phyloP scores from a whole-genome alignment of 169 alveolate genomes.

The Eimeria mitis region DNA sequence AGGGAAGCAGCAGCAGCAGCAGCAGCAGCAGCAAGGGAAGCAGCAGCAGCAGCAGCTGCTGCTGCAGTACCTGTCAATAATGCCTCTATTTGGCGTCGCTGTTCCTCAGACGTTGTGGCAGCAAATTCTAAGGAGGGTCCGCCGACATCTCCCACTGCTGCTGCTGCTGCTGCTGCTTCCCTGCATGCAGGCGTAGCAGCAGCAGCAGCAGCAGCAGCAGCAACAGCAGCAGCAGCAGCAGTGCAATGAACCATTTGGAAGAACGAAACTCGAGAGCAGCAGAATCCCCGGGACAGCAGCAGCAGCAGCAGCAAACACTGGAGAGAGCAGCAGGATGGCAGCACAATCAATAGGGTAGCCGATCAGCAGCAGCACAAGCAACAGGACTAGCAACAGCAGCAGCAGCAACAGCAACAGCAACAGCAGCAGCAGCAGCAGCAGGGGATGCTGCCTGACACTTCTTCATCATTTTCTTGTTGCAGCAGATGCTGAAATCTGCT shows the following conservation, averaged over 20 bases:
- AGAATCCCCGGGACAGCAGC: too few relatives aligned
- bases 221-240: conserved; percentile 9
- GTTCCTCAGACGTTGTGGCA: conserved; percentile 14
- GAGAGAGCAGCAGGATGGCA: too few relatives aligned
- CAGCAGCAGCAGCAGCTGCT: neutral
- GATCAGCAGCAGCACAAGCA: conserved; percentile 9
- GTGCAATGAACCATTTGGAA: neutral
- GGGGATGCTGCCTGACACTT: neutral
- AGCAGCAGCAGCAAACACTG: neutral
- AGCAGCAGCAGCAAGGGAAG: neutral
- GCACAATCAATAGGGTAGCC: too few relatives aligned
- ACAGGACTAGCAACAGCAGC: neutral
- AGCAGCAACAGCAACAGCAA: conserved; percentile 31
- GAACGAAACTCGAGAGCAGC: too few relatives aligned
- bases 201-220: conserved; percentile 10
- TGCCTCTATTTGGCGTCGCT: conserved; percentile 34
- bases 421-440: too few relatives aligned
- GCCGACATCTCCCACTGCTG: neutral
- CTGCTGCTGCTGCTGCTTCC: conserved; percentile 22
- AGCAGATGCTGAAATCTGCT: conserved; percentile 9
- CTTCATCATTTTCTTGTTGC: neutral
- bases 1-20: neutral
- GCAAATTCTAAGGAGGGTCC: conserved; percentile 26
- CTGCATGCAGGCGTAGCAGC: conserved; percentile 20
- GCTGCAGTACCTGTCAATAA: conserved; percentile 15